A percentile compares a stretch with the other conserved stretches of the same genome.
phyloP scores from a whole-genome alignment of 352 stramenopile species.

The Pythium diclinum region DNA sequence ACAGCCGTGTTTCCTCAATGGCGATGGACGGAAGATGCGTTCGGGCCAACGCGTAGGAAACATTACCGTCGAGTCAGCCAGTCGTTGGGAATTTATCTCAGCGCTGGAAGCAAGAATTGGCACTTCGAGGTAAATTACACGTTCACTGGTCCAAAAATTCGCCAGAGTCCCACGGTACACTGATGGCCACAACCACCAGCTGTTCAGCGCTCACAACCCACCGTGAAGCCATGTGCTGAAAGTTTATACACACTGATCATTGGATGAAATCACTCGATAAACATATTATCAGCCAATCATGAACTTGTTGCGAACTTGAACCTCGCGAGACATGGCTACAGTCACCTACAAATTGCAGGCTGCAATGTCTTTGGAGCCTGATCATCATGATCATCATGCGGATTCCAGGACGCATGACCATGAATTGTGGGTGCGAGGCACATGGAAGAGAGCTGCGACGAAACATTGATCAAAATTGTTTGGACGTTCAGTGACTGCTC shows the following conservation, averaged over 20 bases:
- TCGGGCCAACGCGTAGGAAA: background rate
- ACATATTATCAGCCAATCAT: background rate
- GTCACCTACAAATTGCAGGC: background rate
- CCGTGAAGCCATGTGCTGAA: conserved; percentile 10
- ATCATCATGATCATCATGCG: no score
- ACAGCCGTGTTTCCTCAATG: conserved; percentile 18
- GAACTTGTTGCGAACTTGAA: background rate
- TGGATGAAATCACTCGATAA: background rate
- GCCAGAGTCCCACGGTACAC: conserved; percentile 6
- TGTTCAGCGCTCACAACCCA: conserved; percentile 4
- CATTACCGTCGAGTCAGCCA: conserved; percentile 10
- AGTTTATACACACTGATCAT: background rate
- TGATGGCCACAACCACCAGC: conserved; percentile 9
- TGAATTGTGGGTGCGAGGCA: background rate
- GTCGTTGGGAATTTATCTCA: background rate
- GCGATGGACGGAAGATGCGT: conserved; percentile 3
- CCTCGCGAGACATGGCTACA: conserved; percentile 1
- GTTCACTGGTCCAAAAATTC: background rate
- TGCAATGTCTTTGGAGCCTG: background rate
- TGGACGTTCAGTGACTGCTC: background rate
- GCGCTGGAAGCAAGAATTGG: background rate
- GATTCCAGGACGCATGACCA: background rate
- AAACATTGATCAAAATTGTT: no score
- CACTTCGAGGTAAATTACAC: background rate
- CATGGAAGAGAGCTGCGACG: no score